These are phyloP conservation scores for Cucurbitaria berberidis DNA, from an alignment of 2,329 filamentous ascomycete genomes.

Conservation along the genomic window DNA sequence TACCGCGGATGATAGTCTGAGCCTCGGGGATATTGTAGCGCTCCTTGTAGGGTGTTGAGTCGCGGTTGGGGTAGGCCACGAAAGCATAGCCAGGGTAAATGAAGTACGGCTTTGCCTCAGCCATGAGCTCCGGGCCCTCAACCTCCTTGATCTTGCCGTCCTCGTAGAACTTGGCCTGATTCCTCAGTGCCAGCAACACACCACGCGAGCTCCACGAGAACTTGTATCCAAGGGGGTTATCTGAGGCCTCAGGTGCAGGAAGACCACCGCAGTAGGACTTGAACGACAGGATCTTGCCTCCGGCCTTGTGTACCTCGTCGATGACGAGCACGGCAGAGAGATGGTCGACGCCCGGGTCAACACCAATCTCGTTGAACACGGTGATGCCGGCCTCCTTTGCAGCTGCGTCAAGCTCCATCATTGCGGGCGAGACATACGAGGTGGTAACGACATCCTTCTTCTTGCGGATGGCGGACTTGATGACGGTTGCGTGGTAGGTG, in stretches of 20 bases:
- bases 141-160: slow-evolving; percentile 72
- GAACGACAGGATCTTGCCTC: slow-evolving; percentile 85
- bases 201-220: slow-evolving; percentile 80
- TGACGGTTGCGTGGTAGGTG: slow-evolving; percentile 68
- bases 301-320: slow-evolving; percentile 81
- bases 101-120: slow-evolving; percentile 82
- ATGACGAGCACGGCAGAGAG: slow-evolving; percentile 87
- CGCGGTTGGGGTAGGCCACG: slow-evolving; percentile 91
- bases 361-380: slow-evolving; percentile 82
- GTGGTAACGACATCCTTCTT: slow-evolving; percentile 98
- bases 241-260: slow-evolving; percentile 70
- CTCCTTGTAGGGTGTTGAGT: slow-evolving; percentile 86
- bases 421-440: slow-evolving; percentile 88
- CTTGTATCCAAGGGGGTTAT: slow-evolving; percentile 93
- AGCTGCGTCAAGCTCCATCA: slow-evolving; percentile 83
- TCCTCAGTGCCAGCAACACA: slow-evolving; percentile 84
- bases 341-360: slow-evolving; percentile 75
- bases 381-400: slow-evolving; percentile 92
- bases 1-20: slow-evolving; percentile 82
- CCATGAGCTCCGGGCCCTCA: slow-evolving; percentile 75
- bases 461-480: slow-evolving; percentile 88
- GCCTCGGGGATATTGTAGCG: slow-evolving; percentile 92
- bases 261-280: slow-evolving; percentile 71
- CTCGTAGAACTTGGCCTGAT: slow-evolving; percentile 82
- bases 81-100: slow-evolving; percentile 90